A percentile compares a stretch with the other conserved stretches of the same genome.
Conservation (phyloP, 176 grass and related monocot genomes). For the Lolium rigidum region DNA sequence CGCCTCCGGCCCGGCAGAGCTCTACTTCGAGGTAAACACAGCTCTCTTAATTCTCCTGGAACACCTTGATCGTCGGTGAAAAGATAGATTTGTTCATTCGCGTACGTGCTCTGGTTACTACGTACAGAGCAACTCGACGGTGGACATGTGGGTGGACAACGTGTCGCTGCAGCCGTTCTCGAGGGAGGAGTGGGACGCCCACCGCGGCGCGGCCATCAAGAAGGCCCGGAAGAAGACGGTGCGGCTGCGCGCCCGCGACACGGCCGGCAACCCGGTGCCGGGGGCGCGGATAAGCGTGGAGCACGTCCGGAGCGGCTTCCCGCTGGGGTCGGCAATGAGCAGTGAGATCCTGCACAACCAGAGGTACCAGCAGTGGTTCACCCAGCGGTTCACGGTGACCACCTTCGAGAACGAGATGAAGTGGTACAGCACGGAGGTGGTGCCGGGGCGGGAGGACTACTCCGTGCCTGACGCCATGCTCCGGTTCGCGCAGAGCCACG, state of each 20-base stretch:
- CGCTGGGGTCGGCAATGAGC: conserved; percentile 75
- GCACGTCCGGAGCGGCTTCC: conserved; percentile 61
- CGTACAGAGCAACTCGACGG: conserved; percentile 65
- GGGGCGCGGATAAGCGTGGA: conserved; percentile 60
- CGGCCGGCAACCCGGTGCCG: conserved; percentile 49
- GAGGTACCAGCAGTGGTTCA: conserved; percentile 78
- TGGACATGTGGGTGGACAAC: conserved; percentile 81
- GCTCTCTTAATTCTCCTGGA: too few relatives aligned
- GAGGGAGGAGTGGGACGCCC: conserved; percentile 68
- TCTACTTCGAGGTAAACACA: conserved; percentile 70
- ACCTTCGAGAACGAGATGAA: conserved; percentile 95
- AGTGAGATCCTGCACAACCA: conserved; percentile 59
- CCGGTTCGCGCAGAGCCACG: conserved; percentile 52
- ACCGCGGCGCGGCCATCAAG: conserved; percentile 51
- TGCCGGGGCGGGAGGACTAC: conserved; percentile 55
- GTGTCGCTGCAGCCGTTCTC: conserved; percentile 87
- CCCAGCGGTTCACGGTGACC: conserved; percentile 64
- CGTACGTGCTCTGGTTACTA: conserved; percentile 2
- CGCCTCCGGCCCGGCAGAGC: conserved; percentile 55
- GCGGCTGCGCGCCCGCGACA: conserved; percentile 49
- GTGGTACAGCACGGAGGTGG: conserved; percentile 65
- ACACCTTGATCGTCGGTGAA: neutral
- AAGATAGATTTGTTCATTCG: neutral
- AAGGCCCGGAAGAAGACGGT: conserved; percentile 39
- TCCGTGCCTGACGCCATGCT: conserved; percentile 73